Conservation (phyloP, 805 yeast species). For the Kluyveromyces siamensis region DNA sequence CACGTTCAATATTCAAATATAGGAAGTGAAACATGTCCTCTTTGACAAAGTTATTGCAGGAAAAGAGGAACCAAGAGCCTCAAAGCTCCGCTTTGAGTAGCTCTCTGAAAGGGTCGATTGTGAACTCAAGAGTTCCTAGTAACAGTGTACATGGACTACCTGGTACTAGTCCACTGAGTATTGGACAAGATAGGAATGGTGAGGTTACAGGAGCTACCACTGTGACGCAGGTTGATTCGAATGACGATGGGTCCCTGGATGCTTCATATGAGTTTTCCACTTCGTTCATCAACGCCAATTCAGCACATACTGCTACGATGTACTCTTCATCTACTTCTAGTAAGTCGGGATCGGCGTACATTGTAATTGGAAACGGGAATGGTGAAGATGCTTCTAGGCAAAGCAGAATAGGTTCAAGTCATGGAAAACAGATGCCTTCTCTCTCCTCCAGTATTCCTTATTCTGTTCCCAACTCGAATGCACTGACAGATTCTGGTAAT, state of each 20-base stretch:
- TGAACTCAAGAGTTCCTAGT: background rate
- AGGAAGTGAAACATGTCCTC: constrained; percentile 20
- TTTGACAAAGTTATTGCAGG: constrained; percentile 26
- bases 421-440: constrained; percentile 27
- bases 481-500: constrained; percentile 17
- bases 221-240: constrained; percentile 22
- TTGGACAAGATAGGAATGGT: constrained; percentile 8
- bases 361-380: constrained; percentile 9
- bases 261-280: constrained; percentile 11
- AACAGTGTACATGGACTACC: background rate
- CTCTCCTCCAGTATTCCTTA: constrained; percentile 59
- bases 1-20: background rate
- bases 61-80: constrained; percentile 21
- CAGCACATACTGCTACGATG: constrained; percentile 29
- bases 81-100: constrained; percentile 5
- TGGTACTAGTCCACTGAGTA: constrained; percentile 8
- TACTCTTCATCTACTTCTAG: constrained; percentile 15
- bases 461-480: constrained; percentile 59
- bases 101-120: background rate
- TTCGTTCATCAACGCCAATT: constrained; percentile 26
- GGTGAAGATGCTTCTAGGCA: background rate
- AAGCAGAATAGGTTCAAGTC: constrained; percentile 8
- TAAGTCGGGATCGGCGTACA: constrained; percentile 17
- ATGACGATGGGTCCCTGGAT: constrained; percentile 9
- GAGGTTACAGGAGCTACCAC: background rate